Conservation (phyloP, 164 flowering plant genomes). For the Magnolia officinalis region DNA sequence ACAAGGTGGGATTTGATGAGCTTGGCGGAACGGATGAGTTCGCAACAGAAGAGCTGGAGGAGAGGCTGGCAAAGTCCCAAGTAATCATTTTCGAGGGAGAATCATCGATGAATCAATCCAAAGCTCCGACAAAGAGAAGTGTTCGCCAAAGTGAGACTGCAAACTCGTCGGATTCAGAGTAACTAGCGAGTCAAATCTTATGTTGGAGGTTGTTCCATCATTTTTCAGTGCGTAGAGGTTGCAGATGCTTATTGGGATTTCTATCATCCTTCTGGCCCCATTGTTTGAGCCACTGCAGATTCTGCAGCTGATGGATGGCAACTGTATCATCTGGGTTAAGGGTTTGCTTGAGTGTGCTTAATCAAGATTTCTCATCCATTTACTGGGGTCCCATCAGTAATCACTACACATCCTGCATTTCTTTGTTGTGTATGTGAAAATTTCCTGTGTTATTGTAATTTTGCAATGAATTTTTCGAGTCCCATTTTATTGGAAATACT, state of each 20-base stretch:
- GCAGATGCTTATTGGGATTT: not conserved
- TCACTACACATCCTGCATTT: not conserved
- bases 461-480: not conserved
- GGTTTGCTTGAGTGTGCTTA: not conserved
- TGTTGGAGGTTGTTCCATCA: not conserved
- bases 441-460: not conserved
- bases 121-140: slow-evolving; percentile 42
- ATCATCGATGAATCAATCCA: slow-evolving; percentile 43
- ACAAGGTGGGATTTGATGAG: slow-evolving; percentile 87
- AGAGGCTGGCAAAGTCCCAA: slow-evolving; percentile 78
- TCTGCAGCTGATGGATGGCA: not conserved
- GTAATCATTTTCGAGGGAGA: slow-evolving; percentile 78
- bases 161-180: slow-evolving; percentile 73
- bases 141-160: slow-evolving; percentile 61
- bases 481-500: too few relatives aligned
- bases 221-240: not conserved
- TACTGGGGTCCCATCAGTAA: not conserved
- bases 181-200: not conserved
- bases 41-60: slow-evolving; percentile 87
- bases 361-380: not conserved
- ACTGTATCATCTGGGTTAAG: not conserved
- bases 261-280: not conserved
- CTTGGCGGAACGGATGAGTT: slow-evolving; percentile 90
- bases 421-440: not conserved
- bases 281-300: not conserved